Evolutionary conservation across 1,139 yeast species (phyloP), one percentile per base, ranked within the genome.

Genomic region (Kurtzmaniella quercitrusa): DNA sequence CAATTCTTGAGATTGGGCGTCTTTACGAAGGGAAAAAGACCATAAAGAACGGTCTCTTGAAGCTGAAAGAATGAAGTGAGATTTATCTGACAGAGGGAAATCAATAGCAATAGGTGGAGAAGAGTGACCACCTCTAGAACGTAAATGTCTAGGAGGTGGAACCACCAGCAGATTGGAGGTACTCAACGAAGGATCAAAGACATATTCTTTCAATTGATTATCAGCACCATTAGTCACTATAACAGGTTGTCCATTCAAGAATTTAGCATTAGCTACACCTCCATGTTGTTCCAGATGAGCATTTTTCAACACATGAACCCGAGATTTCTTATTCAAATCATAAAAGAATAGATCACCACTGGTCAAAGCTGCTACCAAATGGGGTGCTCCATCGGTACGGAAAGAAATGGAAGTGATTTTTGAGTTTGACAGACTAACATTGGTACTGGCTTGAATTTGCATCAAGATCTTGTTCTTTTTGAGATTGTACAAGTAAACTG

Each of bases 101-200:
- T 74, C 71, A 41, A 94, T 82, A 11, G 81, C 66, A 1, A 85
- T 73, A 2, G 98, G 95, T 6, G 98, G 96, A 18, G 89, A 85
- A 3, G 96, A 82, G 62, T 94, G 98, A 12, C 99, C 99, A 54
- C 98, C 98, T 60, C 98, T 79, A 0, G 95, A 86, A 62, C 98
- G 81, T 55, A 94, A 73, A 49, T 85, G 82, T 59, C 98, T 82
- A 36, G 98, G 98, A 1, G 98, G 96, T 6, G 94, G 80, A 5
- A 85, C 82, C 27, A 89, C 80, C 0, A 82, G 66, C 2, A 77
- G 63, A 51, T 81, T 78, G n/a, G 84, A 69, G 14, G 85, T 73
- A 0, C 93, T 80, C 45, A 90, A 70, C 3, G 93, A 77, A 2
- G 97, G 96, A 64, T 93, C 99, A 65, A 94, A 94, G 0, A 91